Percentiles rank a stretch among this genome's conserved stretches.
Evolutionary conservation across 73 alveolate species (phyloP).

Genomic region (Blepharisma stoltei): DNA sequence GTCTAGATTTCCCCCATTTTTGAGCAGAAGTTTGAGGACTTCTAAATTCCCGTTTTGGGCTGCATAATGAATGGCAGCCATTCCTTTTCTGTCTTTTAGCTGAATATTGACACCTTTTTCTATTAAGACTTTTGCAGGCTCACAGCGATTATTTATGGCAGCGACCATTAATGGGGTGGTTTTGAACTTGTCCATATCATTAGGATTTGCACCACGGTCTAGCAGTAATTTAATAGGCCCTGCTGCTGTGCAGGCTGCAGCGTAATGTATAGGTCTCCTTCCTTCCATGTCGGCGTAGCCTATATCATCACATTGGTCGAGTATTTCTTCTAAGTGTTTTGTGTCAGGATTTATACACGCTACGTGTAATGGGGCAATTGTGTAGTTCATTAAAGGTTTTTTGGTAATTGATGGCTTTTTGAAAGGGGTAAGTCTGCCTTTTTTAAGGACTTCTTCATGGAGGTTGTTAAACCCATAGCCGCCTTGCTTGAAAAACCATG

Average conservation of each 20-base stretch:
- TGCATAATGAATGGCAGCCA: constrained; percentile 92
- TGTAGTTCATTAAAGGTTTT: constrained; percentile 77
- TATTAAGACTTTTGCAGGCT: constrained; percentile 58
- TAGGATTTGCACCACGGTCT: constrained; percentile 68
- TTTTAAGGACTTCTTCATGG: constrained; percentile 79
- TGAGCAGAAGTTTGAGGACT: constrained; percentile 71
- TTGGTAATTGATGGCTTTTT: constrained; percentile 63
- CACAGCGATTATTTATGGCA: constrained; percentile 77
- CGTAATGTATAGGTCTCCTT: constrained; percentile 94
- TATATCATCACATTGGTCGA: constrained; percentile 70
- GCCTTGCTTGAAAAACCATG: constrained; percentile 56
- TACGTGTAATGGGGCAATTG: constrained; percentile 91
- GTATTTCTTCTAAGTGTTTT: constrained; percentile 52
- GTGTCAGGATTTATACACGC: constrained; percentile 95
- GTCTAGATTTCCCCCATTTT: constrained; percentile 74
- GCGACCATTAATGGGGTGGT: constrained; percentile 87
- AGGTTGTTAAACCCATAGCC: constrained; percentile 89
- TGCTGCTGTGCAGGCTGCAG: constrained; percentile 90
- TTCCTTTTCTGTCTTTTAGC: constrained; percentile 68
- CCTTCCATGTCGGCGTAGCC: constrained; percentile 67
- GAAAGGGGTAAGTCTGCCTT: constrained; percentile 57
- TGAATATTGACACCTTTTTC: constrained; percentile 47
- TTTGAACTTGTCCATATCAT: constrained; percentile 77
- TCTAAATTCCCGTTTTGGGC: constrained; percentile 79
- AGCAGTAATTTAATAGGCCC: constrained; percentile 79